A percentile compares a stretch with the other conserved stretches of the same genome.
Conservation (phyloP, 2,329 filamentous ascomycete genomes). For the Alternaria burnsii region DNA sequence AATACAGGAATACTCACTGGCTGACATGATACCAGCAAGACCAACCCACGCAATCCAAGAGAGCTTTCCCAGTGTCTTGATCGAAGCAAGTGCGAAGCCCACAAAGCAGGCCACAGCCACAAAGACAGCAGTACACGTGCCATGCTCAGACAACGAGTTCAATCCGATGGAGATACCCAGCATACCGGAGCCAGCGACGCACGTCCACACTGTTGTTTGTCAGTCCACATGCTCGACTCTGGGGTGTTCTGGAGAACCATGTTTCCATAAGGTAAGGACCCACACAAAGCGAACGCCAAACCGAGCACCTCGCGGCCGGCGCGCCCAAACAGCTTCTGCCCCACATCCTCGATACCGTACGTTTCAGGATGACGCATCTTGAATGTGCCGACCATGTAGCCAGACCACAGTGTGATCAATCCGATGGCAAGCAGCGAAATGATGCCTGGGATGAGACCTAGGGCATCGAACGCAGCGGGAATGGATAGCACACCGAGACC, state of each 20-base stretch:
- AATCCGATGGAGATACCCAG: constrained; percentile 56
- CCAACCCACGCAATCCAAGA: constrained; percentile 40
- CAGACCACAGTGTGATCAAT: constrained; percentile 59
- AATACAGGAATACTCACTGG: constrained; percentile 22
- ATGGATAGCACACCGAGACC: constrained; percentile 60
- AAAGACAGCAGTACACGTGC: constrained; percentile 71
- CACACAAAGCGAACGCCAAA: constrained; percentile 48
- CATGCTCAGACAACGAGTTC: constrained; percentile 65
- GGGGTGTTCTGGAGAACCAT: constrained; percentile 25
- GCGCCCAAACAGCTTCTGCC: constrained; percentile 62
- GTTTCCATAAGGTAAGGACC: constrained; percentile 14
- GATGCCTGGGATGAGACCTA: constrained; percentile 61
- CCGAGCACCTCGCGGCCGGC: constrained; percentile 60
- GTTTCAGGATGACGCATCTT: constrained; percentile 64
- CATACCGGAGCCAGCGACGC: constrained; percentile 74
- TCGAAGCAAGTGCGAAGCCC: constrained; percentile 56
- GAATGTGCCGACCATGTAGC: constrained; percentile 61
- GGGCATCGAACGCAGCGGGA: constrained; percentile 55
- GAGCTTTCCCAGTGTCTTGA: constrained; percentile 51
- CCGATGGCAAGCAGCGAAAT: constrained; percentile 54
- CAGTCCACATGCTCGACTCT: background rate
- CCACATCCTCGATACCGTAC: constrained; percentile 67
- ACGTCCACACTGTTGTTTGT: constrained; percentile 46
- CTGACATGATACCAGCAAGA: constrained; percentile 30
- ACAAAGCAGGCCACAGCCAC: constrained; percentile 66